These are phyloP conservation scores for Boletus bicolor DNA, from an alignment of 768 basidiomycete species.

Conservation along the genomic window DNA sequence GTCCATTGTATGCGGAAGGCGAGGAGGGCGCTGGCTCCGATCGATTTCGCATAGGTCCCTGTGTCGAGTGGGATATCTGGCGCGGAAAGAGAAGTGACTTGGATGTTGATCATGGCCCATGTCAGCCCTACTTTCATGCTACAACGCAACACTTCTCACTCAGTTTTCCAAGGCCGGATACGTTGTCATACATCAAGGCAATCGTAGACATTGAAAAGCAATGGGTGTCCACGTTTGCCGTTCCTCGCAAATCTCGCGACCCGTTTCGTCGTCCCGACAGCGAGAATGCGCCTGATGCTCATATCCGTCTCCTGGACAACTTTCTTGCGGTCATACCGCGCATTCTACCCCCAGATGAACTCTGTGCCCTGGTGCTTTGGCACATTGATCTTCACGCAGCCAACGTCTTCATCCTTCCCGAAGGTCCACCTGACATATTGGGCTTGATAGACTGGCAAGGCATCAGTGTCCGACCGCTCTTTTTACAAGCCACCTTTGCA, in stretches of 20 bases:
- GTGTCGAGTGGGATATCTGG: constrained; percentile 24
- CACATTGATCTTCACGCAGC: constrained; percentile 13
- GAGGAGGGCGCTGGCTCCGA: constrained; percentile 31
- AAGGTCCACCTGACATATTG: constrained; percentile 7
- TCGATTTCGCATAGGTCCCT: constrained; percentile 10
- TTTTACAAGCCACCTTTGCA: constrained; percentile 10
- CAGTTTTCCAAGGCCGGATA: neutral
- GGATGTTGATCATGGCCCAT: constrained; percentile 32
- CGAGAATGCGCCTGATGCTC: constrained; percentile 2
- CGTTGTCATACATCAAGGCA: neutral
- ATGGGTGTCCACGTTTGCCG: neutral
- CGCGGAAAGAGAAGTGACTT: constrained; percentile 24
- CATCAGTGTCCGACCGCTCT: constrained; percentile 13
- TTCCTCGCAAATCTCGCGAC: neutral
- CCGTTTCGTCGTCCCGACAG: neutral
- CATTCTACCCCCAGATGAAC: constrained; percentile 1
- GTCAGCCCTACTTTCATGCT: constrained; percentile 20
- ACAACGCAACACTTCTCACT: neutral
- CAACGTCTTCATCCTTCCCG: constrained; percentile 9
- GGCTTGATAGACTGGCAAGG: constrained; percentile 18
- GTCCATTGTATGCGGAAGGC: too few relatives aligned
- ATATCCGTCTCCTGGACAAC: constrained; percentile 11
- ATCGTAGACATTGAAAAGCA: constrained; percentile 1
- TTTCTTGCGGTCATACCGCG: neutral
- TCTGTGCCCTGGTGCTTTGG: constrained; percentile 12